phyloP scores from a whole-genome alignment of 305 asterid species.

The Fraxinus angustifolia region DNA sequence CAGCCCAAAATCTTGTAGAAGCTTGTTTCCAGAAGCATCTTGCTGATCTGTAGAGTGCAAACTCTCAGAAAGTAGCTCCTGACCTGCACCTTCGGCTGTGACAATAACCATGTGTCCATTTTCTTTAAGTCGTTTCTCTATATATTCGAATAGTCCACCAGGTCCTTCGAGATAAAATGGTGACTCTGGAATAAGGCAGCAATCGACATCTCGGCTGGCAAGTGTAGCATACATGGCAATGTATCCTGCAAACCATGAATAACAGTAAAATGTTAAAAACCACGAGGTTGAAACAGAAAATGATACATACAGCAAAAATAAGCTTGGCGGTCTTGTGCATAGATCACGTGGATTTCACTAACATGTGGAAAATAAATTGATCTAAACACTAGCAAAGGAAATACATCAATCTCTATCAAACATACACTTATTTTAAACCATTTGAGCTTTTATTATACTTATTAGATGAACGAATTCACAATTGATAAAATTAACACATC shows the following conservation, averaged over 20 bases:
- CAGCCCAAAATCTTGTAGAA: slow-evolving; percentile 65
- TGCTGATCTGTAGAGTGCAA: slow-evolving; percentile 29
- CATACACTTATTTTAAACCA: background rate
- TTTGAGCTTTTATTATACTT: background rate
- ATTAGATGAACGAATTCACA: background rate
- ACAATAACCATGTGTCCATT: slow-evolving; percentile 83
- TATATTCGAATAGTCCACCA: slow-evolving; percentile 69
- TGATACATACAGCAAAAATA: background rate
- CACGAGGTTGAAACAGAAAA: background rate
- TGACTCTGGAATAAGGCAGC: slow-evolving; percentile 86
- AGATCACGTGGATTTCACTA: background rate
- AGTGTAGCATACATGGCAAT: slow-evolving; percentile 86
- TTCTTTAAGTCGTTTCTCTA: slow-evolving; percentile 60
- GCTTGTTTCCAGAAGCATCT: slow-evolving; percentile 79
- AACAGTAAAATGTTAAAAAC: background rate
- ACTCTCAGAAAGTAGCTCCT: slow-evolving; percentile 62
- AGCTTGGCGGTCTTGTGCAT: background rate
- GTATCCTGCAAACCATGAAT: slow-evolving; percentile 46
- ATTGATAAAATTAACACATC: background rate
- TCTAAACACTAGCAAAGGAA: background rate
- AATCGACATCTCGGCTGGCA: slow-evolving; percentile 81
- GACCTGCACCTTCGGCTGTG: slow-evolving; percentile 88
- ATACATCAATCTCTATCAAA: background rate
- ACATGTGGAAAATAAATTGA: background rate
- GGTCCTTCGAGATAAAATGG: slow-evolving; percentile 73